Conservation (phyloP, 306 rosid species). For the Pueraria montana region DNA sequence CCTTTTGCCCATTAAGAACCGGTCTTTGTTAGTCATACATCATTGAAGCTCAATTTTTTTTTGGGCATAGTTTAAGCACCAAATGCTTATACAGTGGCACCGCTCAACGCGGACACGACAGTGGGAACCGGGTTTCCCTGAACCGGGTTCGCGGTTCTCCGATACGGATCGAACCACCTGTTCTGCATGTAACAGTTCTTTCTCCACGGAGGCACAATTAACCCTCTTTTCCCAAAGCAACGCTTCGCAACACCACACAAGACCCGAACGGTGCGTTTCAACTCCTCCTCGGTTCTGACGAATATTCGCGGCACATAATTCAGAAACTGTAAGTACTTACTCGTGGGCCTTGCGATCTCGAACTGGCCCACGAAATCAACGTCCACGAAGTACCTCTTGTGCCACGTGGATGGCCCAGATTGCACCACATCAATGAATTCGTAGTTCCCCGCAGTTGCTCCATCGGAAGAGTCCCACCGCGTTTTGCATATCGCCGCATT, state of each 20-base stretch:
- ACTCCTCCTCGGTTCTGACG: slow-evolving; percentile 68
- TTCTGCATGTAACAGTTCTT: slow-evolving; percentile 80
- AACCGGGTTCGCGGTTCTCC: slow-evolving; percentile 62
- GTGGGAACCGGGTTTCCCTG: slow-evolving; percentile 51
- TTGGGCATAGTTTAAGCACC: too few relatives aligned
- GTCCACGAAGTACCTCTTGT: slow-evolving; percentile 70
- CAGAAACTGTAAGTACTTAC: slow-evolving; percentile 36
- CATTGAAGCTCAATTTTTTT: too few relatives aligned
- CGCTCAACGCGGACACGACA: not conserved
- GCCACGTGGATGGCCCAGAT: slow-evolving; percentile 44
- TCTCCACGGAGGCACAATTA: slow-evolving; percentile 86
- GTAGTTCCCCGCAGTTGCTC: slow-evolving; percentile 63
- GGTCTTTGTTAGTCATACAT: too few relatives aligned
- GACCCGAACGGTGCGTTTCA: slow-evolving; percentile 62
- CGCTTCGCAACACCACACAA: slow-evolving; percentile 67
- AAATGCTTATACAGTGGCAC: too few relatives aligned
- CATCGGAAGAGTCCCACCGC: slow-evolving; percentile 66
- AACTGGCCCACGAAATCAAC: slow-evolving; percentile 47
- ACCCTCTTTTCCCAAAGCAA: slow-evolving; percentile 61
- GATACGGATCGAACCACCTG: slow-evolving; percentile 83
- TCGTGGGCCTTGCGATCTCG: slow-evolving; percentile 49
- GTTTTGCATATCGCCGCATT: slow-evolving; percentile 90
- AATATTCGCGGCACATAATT: slow-evolving; percentile 61
- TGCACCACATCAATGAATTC: slow-evolving; percentile 77
- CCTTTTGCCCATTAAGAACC: too few relatives aligned